Conservation (phyloP, 352 stramenopile species). For the Phytopythium ostracodes region DNA sequence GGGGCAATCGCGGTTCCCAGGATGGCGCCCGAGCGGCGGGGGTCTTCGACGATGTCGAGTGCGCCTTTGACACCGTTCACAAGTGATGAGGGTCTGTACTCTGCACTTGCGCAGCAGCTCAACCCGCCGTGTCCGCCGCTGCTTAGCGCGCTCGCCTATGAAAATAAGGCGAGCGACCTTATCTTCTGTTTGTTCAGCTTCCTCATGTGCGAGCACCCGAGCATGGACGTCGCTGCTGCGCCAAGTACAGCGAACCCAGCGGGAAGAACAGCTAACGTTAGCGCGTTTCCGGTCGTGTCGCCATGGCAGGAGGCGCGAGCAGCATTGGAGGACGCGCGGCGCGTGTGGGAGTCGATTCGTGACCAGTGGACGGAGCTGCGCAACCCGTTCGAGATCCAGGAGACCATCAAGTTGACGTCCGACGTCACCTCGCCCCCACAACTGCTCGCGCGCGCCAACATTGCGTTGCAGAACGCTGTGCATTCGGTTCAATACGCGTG, state of each 20-base stretch:
- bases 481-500: conserved; percentile 72
- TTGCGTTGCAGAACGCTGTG: conserved; percentile 61
- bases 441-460: conserved; percentile 48
- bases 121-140: conserved; percentile 38
- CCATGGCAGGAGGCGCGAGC: conserved; percentile 58
- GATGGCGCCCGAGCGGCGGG: neutral
- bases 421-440: conserved; percentile 42
- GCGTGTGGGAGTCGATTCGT: conserved; percentile 43
- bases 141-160: conserved; percentile 31
- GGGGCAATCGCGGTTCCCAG: neutral
- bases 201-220: conserved; percentile 52
- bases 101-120: conserved; percentile 31
- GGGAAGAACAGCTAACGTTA: neutral
- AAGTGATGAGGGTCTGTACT: conserved; percentile 35
- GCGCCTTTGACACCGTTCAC: conserved; percentile 21
- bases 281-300: conserved; percentile 10
- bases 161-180: conserved; percentile 38
- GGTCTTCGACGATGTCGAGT: neutral
- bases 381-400: conserved; percentile 53
- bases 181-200: conserved; percentile 61
- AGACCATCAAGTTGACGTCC: conserved; percentile 27
- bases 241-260: neutral
- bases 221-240: conserved; percentile 12
- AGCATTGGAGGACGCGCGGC: conserved; percentile 36
- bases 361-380: conserved; percentile 57